phyloP scores from a whole-genome alignment of 768 basidiomycete genomes.

The Serendipita vermifera region DNA sequence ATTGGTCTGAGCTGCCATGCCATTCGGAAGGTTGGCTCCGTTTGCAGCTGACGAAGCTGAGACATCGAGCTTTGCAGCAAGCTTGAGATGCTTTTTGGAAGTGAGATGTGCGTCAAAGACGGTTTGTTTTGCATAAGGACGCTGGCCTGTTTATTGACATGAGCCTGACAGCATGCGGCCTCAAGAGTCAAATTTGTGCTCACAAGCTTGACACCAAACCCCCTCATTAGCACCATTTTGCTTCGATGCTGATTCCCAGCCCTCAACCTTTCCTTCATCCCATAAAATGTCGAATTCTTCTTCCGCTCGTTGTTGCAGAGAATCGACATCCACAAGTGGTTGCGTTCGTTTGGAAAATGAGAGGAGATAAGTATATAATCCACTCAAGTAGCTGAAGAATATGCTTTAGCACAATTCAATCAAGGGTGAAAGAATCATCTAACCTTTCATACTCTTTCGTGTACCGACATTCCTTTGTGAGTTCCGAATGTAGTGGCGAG shows the following conservation, averaged over 20 bases:
- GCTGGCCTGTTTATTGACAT: conserved; percentile 54
- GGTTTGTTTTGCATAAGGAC: conserved; percentile 89
- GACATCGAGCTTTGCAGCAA: conserved; percentile 45
- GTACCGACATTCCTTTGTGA: conserved; percentile 51
- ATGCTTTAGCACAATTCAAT: conserved; percentile 7
- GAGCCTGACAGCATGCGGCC: background rate
- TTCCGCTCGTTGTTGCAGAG: conserved; percentile 49
- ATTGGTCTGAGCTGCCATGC: conserved; percentile 33
- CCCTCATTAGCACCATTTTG: conserved; percentile 43
- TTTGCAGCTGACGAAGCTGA: conserved; percentile 8
- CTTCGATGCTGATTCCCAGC: conserved; percentile 50
- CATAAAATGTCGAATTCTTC: conserved; percentile 66
- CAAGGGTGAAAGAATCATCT: conserved; percentile 20
- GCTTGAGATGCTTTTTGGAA: conserved; percentile 93
- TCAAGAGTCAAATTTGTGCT: conserved; percentile 25
- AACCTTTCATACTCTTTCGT: conserved; percentile 72
- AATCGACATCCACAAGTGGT: conserved; percentile 66
- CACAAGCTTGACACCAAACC: conserved; percentile 92
- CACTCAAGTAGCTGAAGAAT: conserved; percentile 58
- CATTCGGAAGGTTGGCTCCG: conserved; percentile 15
- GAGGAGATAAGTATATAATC: conserved; percentile 68
- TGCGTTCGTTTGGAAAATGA: conserved; percentile 77
- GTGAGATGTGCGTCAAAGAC: conserved; percentile 94
- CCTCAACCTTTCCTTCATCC: conserved; percentile 60
- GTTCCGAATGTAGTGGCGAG: conserved; percentile 49